These are phyloP conservation scores for Microdochium paspali DNA, from an alignment of 2,329 filamentous ascomycete species.

Conservation along the genomic window DNA sequence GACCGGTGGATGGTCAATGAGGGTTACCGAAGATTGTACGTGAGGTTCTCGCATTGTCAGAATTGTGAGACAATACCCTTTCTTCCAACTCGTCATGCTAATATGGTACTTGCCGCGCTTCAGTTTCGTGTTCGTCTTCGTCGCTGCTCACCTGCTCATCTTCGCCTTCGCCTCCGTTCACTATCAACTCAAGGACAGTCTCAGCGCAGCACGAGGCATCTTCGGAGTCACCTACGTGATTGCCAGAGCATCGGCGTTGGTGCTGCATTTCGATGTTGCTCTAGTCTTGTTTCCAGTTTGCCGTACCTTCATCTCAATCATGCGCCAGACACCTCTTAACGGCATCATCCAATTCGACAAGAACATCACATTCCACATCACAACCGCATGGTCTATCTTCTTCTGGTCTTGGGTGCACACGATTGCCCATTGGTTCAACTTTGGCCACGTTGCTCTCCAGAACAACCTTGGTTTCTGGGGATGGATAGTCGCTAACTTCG, in stretches of 20 bases:
- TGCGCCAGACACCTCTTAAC: conserved; percentile 72
- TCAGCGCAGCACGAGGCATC: conserved; percentile 52
- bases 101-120: not conserved
- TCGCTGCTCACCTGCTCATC: conserved; percentile 63
- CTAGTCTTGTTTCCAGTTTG: conserved; percentile 76
- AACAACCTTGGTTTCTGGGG: conserved; percentile 71
- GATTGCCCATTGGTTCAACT: conserved; percentile 81
- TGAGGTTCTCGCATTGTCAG: conserved; percentile 10
- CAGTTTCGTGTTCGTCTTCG: conserved; percentile 70
- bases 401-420: conserved; percentile 85
- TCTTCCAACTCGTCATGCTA: conserved; percentile 1
- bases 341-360: conserved; percentile 84
- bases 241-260: conserved; percentile 65
- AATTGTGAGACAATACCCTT: not conserved
- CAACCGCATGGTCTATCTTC: conserved; percentile 77
- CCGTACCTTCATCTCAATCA: conserved; percentile 72
- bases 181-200: conserved; percentile 68
- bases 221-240: conserved; percentile 73
- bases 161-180: conserved; percentile 76
- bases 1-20: conserved; percentile 88
- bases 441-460: conserved; percentile 65
- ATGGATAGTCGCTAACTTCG: conserved; percentile 67
- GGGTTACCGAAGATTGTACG: conserved; percentile 70
- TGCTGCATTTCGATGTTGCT: conserved; percentile 74
- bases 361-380: conserved; percentile 83